A percentile compares a stretch with the other conserved stretches of the same genome.
Conservation (phyloP, 768 basidiomycete genomes). For the Suillus subluteus region DNA sequence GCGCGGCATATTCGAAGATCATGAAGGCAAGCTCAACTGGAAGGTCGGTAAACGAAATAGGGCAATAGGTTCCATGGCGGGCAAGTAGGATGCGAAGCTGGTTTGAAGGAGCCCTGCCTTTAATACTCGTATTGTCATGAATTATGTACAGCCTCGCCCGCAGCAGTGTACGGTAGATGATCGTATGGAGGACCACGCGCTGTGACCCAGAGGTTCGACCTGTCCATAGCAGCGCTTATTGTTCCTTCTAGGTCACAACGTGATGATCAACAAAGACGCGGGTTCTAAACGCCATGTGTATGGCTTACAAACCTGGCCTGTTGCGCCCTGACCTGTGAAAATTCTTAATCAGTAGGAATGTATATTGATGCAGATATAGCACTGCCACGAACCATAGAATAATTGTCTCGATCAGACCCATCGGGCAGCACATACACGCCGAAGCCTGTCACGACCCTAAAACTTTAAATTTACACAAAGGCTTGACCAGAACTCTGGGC, state of each 20-base stretch:
- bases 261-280: background rate
- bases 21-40: constrained; percentile 40
- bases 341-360: no score
- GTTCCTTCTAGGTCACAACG: background rate
- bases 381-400: background rate
- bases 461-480: background rate
- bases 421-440: background rate
- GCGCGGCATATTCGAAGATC: constrained; percentile 36
- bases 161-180: background rate
- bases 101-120: background rate
- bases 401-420: background rate
- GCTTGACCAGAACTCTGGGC: background rate
- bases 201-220: background rate
- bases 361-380: background rate
- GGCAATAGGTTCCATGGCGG: background rate
- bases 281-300: background rate
- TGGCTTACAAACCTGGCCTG: background rate
- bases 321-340: background rate
- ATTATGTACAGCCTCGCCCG: background rate
- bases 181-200: constrained; percentile 14
- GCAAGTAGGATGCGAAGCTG: background rate
- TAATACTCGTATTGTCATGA: background rate
- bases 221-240: background rate
- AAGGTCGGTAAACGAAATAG: constrained; percentile 29
- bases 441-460: background rate